A percentile compares a stretch with the other conserved stretches of the same genome.
Conservation (phyloP, 164 flowering plant species). For the Vitis cinerea region DNA sequence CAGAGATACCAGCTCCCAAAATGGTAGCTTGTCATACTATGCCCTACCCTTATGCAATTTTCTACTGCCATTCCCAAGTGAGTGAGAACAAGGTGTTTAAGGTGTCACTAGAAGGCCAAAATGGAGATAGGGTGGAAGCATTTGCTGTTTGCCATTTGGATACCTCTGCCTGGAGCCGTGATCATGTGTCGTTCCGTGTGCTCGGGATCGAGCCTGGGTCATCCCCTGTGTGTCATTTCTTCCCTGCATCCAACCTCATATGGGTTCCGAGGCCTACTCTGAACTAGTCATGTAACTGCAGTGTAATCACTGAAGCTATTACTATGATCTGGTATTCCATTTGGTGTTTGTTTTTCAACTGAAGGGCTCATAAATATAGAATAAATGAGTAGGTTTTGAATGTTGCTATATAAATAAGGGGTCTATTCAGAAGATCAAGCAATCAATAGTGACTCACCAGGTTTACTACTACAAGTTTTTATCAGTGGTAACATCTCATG, state of each 20-base stretch:
- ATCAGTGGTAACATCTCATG: no score
- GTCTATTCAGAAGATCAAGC: no score
- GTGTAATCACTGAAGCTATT: no score
- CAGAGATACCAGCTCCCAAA: conserved; percentile 25
- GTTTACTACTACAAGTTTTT: no score
- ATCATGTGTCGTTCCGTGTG: conserved; percentile 39
- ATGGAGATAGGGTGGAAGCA: conserved; percentile 42
- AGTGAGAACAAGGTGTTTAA: conserved; percentile 32
- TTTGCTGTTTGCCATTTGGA: conserved; percentile 52
- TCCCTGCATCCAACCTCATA: conserved; percentile 44
- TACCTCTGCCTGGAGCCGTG: conserved; percentile 46
- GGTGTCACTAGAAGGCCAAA: conserved; percentile 35
- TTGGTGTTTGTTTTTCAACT: no score
- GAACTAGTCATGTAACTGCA: neutral
- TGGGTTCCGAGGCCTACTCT: conserved; percentile 19
- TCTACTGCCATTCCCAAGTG: conserved; percentile 46
- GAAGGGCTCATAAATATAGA: no score
- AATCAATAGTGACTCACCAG: no score
- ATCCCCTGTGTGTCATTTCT: conserved; percentile 51
- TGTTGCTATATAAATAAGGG: no score
- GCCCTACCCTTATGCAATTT: conserved; percentile 58
- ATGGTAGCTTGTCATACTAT: conserved; percentile 46
- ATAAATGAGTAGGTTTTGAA: no score
- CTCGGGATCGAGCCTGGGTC: conserved; percentile 42
- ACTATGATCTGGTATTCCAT: no score